Base-by-base conservation (phyloP, 1,284 basidiomycete species). In the Kwoniella shivajii region DNA sequence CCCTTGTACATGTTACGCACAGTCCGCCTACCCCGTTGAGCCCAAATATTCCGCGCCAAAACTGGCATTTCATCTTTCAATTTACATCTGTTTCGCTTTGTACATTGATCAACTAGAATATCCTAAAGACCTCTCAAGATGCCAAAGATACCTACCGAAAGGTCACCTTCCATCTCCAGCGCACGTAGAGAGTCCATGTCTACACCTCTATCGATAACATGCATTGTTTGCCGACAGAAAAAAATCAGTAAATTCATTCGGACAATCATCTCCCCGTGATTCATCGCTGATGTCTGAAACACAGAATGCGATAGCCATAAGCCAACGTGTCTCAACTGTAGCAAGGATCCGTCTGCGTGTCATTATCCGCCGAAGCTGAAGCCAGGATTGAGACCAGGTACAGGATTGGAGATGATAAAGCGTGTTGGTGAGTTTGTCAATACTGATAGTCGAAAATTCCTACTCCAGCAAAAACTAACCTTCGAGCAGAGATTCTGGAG, bases 341-440 rank as follows among this genome's bases (percentile, higher is more conserved):
- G 14, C 48, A 75, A 73, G 50, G 69, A 66, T 29, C 72, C 73
- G 2, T 46, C 56, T 7, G 72, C 71, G 10, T 78, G 76, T 49
- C 63, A 69, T 24, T 78, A 78, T 45, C 69, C 74, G 10, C 57
- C 71, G 46, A 76, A 75, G 60, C 69, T 71, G 47, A 78, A 79
- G 57, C 77, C 77, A 1, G 77, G 77, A 1, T 55, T 79, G 27
- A 69, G 74, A 14, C 68, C 76, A 0, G 77, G 77, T 1, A 77
- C 75, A 0, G 77, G 77, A 1, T 59, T 66, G 24, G 75, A 75
- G 24, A 75, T 75, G 72, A 61, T 71, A 37, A 69, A 67, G 51
- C 62, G 77, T 5, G 56, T 78, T 20, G 74, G 74, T 75, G 47
- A 56, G 71, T 67, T 1, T 10, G 10, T 16, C 30, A 39, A n/a